Conservation (phyloP, 495 filamentous ascomycete species). For the Symbiotaphrina buchneri region DNA sequence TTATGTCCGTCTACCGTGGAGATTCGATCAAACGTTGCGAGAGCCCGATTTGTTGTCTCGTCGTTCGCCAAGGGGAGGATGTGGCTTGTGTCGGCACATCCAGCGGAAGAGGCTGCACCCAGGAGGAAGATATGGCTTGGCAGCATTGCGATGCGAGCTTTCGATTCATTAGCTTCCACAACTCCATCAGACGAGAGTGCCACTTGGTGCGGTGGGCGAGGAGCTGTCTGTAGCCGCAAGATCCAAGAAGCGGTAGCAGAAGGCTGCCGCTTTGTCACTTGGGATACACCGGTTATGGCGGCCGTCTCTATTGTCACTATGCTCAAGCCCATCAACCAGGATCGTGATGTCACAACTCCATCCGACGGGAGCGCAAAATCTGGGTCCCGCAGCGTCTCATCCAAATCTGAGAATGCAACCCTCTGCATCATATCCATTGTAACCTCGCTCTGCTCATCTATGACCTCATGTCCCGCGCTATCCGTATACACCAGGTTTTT, state of each 20-base stretch:
- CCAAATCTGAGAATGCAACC: conserved; percentile 66
- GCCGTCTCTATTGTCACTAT: conserved; percentile 72
- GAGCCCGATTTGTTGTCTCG: conserved; percentile 50
- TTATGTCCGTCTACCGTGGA: conserved; percentile 90
- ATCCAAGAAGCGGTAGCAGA: conserved; percentile 64
- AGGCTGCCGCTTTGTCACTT: conserved; percentile 64
- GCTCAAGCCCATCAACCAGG: conserved; percentile 74
- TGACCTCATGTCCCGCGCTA: conserved; percentile 41
- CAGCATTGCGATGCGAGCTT: conserved; percentile 28
- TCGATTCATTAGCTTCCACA: conserved; percentile 16
- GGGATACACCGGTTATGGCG: conserved; percentile 45
- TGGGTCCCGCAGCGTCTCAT: conserved; percentile 42
- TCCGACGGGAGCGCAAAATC: conserved; percentile 35
- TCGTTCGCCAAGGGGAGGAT: conserved; percentile 71
- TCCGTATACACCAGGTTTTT: conserved; percentile 60
- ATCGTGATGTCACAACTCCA: conserved; percentile 46
- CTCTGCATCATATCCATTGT: conserved; percentile 94
- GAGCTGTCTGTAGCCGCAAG: conserved; percentile 47
- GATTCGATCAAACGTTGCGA: conserved; percentile 64
- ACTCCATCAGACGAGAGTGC: conserved; percentile 24
- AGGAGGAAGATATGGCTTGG: conserved; percentile 76
- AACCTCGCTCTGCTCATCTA: conserved; percentile 84
- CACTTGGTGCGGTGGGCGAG: conserved; percentile 42
- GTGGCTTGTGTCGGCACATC: too few species aligned
- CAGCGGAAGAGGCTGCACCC: conserved; percentile 50